Base-by-base conservation (phyloP, 345 rosid genomes). In the Lepidium didymum region DNA sequence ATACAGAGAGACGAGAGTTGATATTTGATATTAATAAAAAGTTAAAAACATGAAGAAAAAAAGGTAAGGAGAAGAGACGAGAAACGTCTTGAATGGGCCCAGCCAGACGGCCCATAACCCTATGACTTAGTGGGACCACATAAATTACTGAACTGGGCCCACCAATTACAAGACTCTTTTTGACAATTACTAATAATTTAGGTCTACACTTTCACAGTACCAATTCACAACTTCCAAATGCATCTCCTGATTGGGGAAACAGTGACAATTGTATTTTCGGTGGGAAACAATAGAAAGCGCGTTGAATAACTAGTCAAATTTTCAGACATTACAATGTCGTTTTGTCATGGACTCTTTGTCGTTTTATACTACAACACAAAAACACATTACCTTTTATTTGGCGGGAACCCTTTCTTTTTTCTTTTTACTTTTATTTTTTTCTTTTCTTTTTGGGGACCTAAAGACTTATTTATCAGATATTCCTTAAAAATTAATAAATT, bases 221-320 rank as follows among this genome's bases (percentile, higher is more conserved):
- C 37, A 61, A 0, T 16, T 54, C 53, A 52, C 40, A 38, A 53
- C 40, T 40, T 13, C 19, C 33, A 69, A 40, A 29, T 57, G 38
- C 14, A 8, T 9, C 21, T n/a, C 5, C 29, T 3, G 15, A 36
- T 12, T 12, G 47, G 7, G 62, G 35, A 68, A 70, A 11, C 33
- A 41, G 27, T 50, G 61, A 60, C 44, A 31, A 53, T 25, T 53
- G 63, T 36, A 5, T 47, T 43, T 72, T 63, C 64, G 70, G 70
- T 64, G 58, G 65, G 1, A 21, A 2, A 31, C 37, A 44, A 11
- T 1, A 16, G 65, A 64, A 72, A 64, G 52, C 69, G 75, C 21
- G 76, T 72, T 72, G 70, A 56, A 72, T 64, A 23, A 70, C 62
- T 23, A 8, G 55, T 35, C 3, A 56, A 56, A 44, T 40, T 10